Percentiles rank a stretch among this genome's conserved stretches.
phyloP scores from a whole-genome alignment of 2,329 filamentous ascomycete species.

The Setomelanomma holmii region DNA sequence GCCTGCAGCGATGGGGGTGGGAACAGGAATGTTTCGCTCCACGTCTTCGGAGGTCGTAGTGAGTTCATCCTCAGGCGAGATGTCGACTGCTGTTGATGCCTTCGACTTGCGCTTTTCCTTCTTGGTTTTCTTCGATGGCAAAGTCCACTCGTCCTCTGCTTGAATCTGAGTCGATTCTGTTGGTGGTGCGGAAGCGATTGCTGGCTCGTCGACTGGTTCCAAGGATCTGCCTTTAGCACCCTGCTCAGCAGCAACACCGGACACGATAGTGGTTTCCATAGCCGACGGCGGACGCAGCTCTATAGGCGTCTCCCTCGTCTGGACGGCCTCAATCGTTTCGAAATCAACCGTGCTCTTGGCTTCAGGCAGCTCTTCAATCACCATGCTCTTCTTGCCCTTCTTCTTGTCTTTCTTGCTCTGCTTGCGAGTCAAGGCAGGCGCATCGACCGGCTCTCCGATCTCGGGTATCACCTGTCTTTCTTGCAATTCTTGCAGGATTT shows the following conservation, averaged over 20 bases:
- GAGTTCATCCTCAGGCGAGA: not conserved
- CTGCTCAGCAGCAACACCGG: not conserved
- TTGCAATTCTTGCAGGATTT: slow-evolving; percentile 14
- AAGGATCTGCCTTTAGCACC: no score
- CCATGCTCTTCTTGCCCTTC: slow-evolving; percentile 31
- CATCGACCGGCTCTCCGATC: slow-evolving; percentile 13
- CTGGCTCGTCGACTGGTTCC: no score
- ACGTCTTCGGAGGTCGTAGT: not conserved
- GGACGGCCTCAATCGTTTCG: slow-evolving; percentile 4
- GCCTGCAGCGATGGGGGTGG: not conserved
- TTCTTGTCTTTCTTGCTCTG: slow-evolving; percentile 42
- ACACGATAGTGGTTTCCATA: not conserved
- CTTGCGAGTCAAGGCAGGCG: slow-evolving; percentile 24
- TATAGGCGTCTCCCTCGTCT: not conserved
- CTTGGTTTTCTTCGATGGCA: slow-evolving; percentile 19
- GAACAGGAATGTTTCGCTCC: not conserved
- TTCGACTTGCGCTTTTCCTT: slow-evolving; percentile 30
- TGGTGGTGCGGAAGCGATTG: not conserved
- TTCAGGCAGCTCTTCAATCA: slow-evolving; percentile 5
- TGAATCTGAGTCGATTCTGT: not conserved
- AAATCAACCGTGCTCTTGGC: slow-evolving; percentile 7
- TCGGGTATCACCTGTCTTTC: not conserved
- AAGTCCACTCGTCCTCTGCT: slow-evolving; percentile 11
- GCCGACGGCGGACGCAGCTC: not conserved
- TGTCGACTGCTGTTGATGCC: slow-evolving; percentile 8